Percentiles rank a stretch among this genome's conserved stretches.
Evolutionary conservation across 116 monocot genomes (phyloP).

Genomic region (Iris pallida): DNA sequence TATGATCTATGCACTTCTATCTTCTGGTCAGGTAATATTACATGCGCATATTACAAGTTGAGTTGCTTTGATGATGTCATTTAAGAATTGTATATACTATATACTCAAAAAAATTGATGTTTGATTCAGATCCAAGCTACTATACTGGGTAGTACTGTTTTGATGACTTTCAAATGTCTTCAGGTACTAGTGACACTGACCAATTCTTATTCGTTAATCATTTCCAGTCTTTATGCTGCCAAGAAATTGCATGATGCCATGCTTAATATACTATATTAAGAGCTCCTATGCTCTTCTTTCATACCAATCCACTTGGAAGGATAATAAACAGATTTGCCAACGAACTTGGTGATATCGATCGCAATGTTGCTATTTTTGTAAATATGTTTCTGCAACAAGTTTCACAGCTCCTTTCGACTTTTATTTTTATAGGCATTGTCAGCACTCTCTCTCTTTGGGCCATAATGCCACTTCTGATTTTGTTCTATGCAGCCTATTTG

Average conservation of each 20-base stretch:
- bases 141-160: not conserved
- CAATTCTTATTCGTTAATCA: constrained; percentile 92
- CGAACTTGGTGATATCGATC: constrained; percentile 92
- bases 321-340: constrained; percentile 98
- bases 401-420: constrained; percentile 92
- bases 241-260: constrained; percentile 87
- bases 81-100: too few relatives aligned
- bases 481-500: constrained; percentile 92
- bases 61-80: too few relatives aligned
- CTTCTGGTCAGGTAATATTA: constrained; percentile 70
- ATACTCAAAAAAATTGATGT: too few relatives aligned
- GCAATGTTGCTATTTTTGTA: constrained; percentile 76
- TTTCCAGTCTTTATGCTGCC: constrained; percentile 90
- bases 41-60: too few relatives aligned
- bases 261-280: constrained; percentile 81
- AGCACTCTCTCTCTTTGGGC: constrained; percentile 98
- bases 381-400: constrained; percentile 92
- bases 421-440: constrained; percentile 93
- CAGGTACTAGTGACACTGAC: constrained; percentile 77
- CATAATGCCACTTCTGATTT: constrained; percentile 91
- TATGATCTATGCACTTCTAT: constrained; percentile 80
- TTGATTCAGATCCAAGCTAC: too few relatives aligned
- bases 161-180: constrained; percentile 12
- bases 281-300: constrained; percentile 97
- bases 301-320: constrained; percentile 95